Evolutionary conservation across 257 asterid species (phyloP).

Genomic region (Knoxia roxburghii): DNA sequence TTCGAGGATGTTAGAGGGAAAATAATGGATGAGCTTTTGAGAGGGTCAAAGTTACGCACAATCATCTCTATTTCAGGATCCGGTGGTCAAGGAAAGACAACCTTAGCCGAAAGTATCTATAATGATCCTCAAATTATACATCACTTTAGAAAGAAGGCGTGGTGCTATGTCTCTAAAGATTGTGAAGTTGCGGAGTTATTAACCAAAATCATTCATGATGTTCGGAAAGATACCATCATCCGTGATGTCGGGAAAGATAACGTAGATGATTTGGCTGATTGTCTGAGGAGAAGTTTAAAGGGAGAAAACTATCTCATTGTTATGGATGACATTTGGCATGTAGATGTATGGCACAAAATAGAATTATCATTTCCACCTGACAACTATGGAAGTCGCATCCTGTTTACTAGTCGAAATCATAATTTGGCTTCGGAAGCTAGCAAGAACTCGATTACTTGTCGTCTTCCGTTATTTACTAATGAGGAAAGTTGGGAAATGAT

Average conservation of each 20-base stretch:
- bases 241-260: too few relatives aligned
- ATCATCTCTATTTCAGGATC: not conserved
- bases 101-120: not conserved
- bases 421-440: not conserved
- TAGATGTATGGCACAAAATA: not conserved
- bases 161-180: not conserved
- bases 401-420: not conserved
- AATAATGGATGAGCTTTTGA: not conserved
- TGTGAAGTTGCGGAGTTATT: not conserved
- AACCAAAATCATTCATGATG: not conserved
- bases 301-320: not conserved
- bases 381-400: not conserved
- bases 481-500: not conserved
- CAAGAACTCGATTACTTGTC: not conserved
- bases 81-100: not conserved
- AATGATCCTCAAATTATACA: not conserved
- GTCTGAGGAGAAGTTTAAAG: not conserved
- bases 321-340: not conserved
- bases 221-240: too few relatives aligned
- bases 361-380: not conserved
- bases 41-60: not conserved
- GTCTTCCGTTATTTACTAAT: not conserved
- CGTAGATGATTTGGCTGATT: not conserved
- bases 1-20: not conserved
- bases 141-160: not conserved